Percentiles rank a stretch among this genome's conserved stretches.
phyloP scores from a whole-genome alignment of 2,329 filamentous ascomycete species.

The Pseudogymnoascus sp. region DNA sequence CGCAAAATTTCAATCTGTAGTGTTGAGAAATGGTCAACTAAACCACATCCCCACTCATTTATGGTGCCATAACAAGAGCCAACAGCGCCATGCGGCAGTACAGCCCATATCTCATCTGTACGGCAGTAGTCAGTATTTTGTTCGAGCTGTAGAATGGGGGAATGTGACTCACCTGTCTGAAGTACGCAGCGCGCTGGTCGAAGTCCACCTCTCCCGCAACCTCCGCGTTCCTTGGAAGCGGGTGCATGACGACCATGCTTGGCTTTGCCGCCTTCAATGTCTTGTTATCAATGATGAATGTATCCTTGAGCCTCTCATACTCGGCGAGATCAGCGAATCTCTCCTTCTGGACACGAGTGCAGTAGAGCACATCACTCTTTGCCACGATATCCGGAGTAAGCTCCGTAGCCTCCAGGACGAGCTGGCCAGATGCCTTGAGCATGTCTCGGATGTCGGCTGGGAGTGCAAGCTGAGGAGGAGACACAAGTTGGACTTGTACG shows the following conservation, averaged over 20 bases:
- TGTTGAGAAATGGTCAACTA: constrained; percentile 1
- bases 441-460: constrained; percentile 68
- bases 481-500: constrained; percentile 85
- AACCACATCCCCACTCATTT: not conserved
- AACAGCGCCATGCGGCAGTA: constrained; percentile 97
- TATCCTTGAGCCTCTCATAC: constrained; percentile 83
- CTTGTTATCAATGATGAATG: constrained; percentile 83
- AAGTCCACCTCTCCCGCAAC: constrained; percentile 95
- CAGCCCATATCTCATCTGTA: constrained; percentile 91
- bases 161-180: constrained; percentile 78
- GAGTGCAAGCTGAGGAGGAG: constrained; percentile 70
- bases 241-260: constrained; percentile 93
- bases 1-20: not conserved
- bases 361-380: constrained; percentile 88
- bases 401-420: constrained; percentile 66
- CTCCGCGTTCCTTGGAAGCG: constrained; percentile 87
- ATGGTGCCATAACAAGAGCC: constrained; percentile 73
- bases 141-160: constrained; percentile 2
- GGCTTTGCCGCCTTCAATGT: constrained; percentile 86
- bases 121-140: constrained; percentile 13
- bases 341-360: constrained; percentile 94
- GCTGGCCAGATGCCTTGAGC: constrained; percentile 67
- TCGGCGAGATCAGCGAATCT: constrained; percentile 74
- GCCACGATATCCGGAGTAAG: constrained; percentile 84
- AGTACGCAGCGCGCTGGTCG: constrained; percentile 94